Base-by-base conservation (phyloP, 305 asterid species). In the Withania somnifera region DNA sequence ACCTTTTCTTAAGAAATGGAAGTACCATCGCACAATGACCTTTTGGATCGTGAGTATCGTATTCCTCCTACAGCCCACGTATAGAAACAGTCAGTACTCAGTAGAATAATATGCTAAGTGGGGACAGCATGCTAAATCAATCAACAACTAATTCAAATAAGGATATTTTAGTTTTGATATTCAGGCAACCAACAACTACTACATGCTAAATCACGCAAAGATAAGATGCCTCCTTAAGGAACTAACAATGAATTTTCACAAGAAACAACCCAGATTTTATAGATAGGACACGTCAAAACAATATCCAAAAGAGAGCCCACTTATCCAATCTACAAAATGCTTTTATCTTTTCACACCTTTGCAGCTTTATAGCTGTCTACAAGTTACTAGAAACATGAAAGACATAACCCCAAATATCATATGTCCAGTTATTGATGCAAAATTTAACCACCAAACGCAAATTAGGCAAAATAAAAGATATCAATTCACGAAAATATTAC, bases 21-120 rank as follows among this genome's bases (percentile, higher is more conserved):
- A 94, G 90, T 11, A 92, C 87, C 88, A 86, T 63, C 28, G 90
- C 36, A 85, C 87, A 84, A 61, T 89, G 89, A 64, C 98, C 98
- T 87, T 97, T 97, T 67, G 98, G 97, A 89, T 97, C 99, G 89
- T 94, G 97, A 32, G 99, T 97, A 87, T 97, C 99, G 83, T 94
- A 97, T 84, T 97, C 98, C 89, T 94, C 99, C 99, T 97, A 90
- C 61, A 81, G 71, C 17, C 58, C 63, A 51, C 80, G n/a, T 50
- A 50, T 15, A 75, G 9, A 50, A 75, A 30, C 63, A 6, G 80
- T 50, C 28, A 28, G 42, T 51, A 75, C 63, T 75, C 42, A 17
- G 54, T 6, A 40, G 34, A 22, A 69, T 40, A 11, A 40, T 51
- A 69, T 69, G 54, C 34, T 50, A 75, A 26, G 30, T 47, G 47